A percentile compares a stretch with the other conserved stretches of the same genome.
phyloP scores from a whole-genome alignment of 2,329 filamentous ascomycete species.

The Fusarium annulatum region DNA sequence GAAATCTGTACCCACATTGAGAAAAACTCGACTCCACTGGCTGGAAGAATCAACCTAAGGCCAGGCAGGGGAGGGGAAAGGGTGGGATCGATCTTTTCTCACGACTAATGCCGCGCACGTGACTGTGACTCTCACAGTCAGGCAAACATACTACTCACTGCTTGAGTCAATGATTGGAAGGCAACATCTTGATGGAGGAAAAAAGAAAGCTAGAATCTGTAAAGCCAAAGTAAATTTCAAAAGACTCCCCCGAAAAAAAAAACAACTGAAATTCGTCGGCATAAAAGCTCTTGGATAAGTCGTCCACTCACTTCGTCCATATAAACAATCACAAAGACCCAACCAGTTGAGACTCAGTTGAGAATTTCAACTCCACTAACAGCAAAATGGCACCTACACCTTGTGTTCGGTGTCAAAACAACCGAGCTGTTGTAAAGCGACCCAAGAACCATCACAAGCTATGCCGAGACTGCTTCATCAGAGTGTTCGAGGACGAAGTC shows the following conservation, averaged over 20 bases:
- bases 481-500: slow-evolving; percentile 90
- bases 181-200: not conserved
- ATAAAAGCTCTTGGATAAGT: not conserved
- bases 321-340: not conserved
- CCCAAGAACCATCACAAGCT: slow-evolving; percentile 96
- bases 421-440: slow-evolving; percentile 88
- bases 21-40: slow-evolving; percentile 1
- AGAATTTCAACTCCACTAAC: not conserved
- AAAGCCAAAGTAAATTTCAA: not conserved
- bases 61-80: not conserved
- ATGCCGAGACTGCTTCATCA: slow-evolving; percentile 88
- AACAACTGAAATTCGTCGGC: not conserved
- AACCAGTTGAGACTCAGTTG: not conserved
- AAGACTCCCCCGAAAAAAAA: not conserved
- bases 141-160: slow-evolving; percentile 23
- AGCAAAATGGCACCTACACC: slow-evolving; percentile 76
- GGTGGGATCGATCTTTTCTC: not conserved
- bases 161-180: slow-evolving; percentile 22
- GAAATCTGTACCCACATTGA: slow-evolving; percentile 31
- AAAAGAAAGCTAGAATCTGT: slow-evolving; percentile 18
- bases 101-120: slow-evolving; percentile 22
- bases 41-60: not conserved
- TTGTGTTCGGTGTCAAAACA: slow-evolving; percentile 80
- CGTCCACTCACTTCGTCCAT: not conserved
- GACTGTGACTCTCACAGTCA: slow-evolving; percentile 21